phyloP scores from a whole-genome alignment of 352 stramenopile genomes.

The Bremia lactucae region DNA sequence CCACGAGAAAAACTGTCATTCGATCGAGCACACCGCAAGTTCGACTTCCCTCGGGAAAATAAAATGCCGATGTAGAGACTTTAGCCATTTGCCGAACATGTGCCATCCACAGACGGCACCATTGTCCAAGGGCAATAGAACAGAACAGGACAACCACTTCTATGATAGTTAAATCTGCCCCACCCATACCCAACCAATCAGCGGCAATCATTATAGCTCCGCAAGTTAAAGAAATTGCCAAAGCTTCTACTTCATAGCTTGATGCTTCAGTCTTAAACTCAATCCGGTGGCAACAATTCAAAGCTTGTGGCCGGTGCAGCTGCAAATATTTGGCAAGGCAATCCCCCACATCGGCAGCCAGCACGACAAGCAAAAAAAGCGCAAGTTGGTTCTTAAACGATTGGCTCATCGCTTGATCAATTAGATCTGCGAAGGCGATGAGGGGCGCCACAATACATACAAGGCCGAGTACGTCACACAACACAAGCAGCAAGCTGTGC shows the following conservation, averaged over 20 bases:
- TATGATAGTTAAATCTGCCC: conserved; percentile 14
- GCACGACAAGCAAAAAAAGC: conserved; percentile 37
- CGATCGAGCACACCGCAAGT: conserved; percentile 33
- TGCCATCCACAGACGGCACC: conserved; percentile 25
- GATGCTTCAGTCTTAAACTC: conserved; percentile 17
- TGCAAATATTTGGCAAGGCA: conserved; percentile 14
- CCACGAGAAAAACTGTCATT: conserved; percentile 33
- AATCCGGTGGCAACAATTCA: conserved; percentile 10
- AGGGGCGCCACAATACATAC: conserved; percentile 31
- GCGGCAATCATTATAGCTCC: conserved; percentile 25
- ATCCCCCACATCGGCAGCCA: conserved; percentile 34
- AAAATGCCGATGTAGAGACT: conserved; percentile 35
- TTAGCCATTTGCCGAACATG: conserved; percentile 34
- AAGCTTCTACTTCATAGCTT: conserved; percentile 21
- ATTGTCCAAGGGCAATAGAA: conserved; percentile 29
- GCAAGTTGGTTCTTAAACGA: conserved; percentile 28
- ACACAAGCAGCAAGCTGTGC: conserved; percentile 30
- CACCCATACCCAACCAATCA: conserved; percentile 16
- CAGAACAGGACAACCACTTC: conserved; percentile 36
- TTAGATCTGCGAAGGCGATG: conserved; percentile 31
- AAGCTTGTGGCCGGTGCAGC: conserved; percentile 17
- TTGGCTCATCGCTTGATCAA: conserved; percentile 26
- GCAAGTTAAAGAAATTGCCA: conserved; percentile 21
- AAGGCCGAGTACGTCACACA: conserved; percentile 32
- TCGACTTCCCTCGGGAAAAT: conserved; percentile 20